Conservation (phyloP, 768 basidiomycete species). For the Lactarius hengduanensis region DNA sequence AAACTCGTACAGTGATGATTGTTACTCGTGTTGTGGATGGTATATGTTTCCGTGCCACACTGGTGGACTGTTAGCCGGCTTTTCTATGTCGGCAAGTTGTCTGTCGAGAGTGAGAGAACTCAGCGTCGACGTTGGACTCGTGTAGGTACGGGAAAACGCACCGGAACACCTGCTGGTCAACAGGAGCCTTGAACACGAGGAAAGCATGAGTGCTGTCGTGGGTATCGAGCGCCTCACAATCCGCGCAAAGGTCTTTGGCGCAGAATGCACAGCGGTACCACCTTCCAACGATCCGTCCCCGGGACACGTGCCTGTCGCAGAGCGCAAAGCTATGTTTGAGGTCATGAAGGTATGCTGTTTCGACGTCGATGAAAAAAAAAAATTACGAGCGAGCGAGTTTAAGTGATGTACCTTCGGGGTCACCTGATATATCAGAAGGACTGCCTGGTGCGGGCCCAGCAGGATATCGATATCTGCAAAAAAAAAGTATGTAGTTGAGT, state of each 20-base stretch:
- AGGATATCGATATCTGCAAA: conserved; percentile 58
- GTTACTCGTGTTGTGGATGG: conserved; percentile 9
- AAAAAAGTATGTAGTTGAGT: neutral
- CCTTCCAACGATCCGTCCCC: conserved; percentile 68
- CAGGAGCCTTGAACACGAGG: conserved; percentile 82
- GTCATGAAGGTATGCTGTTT: conserved; percentile 57
- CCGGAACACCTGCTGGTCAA: conserved; percentile 75
- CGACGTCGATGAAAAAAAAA: neutral
- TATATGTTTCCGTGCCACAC: conserved; percentile 16
- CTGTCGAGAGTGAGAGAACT: neutral
- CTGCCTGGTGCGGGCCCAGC: conserved; percentile 47
- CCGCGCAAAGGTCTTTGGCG: conserved; percentile 77
- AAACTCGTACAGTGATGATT: neutral
- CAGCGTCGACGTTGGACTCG: conserved; percentile 15
- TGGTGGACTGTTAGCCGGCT: neutral
- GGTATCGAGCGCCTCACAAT: conserved; percentile 76
- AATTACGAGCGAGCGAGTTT: neutral
- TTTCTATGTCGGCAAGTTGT: conserved; percentile 15
- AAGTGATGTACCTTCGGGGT: conserved; percentile 55
- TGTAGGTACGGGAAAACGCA: conserved; percentile 35
- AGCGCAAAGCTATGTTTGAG: conserved; percentile 65
- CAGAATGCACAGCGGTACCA: conserved; percentile 95
- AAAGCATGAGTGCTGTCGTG: conserved; percentile 85
- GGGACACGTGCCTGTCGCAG: conserved; percentile 78
- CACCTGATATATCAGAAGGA: conserved; percentile 38